A percentile compares a stretch with the other conserved stretches of the same genome.
Conservation (phyloP, 1,284 basidiomycete species). For the Puccinia coronata region DNA sequence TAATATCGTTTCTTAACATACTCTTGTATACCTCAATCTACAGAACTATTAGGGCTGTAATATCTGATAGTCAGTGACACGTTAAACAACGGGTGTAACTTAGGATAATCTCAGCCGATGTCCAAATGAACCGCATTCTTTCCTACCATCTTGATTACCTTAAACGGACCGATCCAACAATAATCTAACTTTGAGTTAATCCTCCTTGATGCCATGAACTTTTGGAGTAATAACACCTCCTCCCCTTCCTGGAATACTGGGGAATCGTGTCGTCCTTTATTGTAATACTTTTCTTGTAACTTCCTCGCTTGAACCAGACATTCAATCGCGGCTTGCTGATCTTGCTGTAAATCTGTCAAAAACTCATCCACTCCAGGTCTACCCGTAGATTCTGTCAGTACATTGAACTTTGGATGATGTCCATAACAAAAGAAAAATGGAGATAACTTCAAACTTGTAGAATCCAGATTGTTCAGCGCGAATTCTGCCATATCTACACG, state of each 20-base stretch:
- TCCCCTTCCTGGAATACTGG: not conserved
- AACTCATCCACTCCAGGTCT: slow-evolving; percentile 14
- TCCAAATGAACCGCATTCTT: not conserved
- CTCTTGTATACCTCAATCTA: too few species aligned
- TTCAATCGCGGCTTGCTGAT: not conserved
- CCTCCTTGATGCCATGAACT: slow-evolving; percentile 2
- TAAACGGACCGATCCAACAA: slow-evolving; percentile 12
- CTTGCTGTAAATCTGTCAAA: not conserved
- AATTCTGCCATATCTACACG: too few species aligned
- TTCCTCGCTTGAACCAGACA: not conserved
- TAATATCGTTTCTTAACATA: too few species aligned
- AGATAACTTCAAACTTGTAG: slow-evolving; percentile 57
- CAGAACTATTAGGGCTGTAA: too few species aligned
- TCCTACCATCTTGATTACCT: not conserved
- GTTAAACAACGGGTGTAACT: not conserved
- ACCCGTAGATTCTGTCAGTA: slow-evolving; percentile 1
- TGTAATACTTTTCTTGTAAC: not conserved
- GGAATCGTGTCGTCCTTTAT: not conserved
- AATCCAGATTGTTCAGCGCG: slow-evolving; percentile 27
- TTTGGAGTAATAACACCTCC: not conserved
- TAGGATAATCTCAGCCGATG: not conserved
- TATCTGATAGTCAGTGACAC: too few species aligned
- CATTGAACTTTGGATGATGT: slow-evolving; percentile 57
- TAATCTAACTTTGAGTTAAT: slow-evolving; percentile 13
- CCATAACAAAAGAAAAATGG: slow-evolving; percentile 62